Evolutionary conservation across 2,329 filamentous ascomycete genomes (phyloP), one percentile per base, ranked within the genome.

Genomic region (Cercospora janseana): DNA sequence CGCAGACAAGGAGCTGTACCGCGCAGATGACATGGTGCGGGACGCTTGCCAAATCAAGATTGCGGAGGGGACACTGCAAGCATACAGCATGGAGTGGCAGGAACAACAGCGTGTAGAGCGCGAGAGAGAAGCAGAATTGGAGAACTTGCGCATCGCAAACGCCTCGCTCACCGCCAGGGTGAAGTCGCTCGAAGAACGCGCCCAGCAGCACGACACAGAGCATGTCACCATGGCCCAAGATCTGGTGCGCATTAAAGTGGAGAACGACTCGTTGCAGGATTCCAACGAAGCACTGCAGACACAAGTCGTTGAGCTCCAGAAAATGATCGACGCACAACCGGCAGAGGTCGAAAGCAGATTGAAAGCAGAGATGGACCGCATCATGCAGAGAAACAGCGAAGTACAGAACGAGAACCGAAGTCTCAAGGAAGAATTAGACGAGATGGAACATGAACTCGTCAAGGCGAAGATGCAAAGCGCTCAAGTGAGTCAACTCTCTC

Each of bases 391-490:
- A 54, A 97, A 97, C 66, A 81, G 87, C 56, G 89, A 94, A 63
- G 91, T 97, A 6, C 91, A 97, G 64, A 90, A 95, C 61, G 89
- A 95, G 73, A 98, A 97, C 65, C 79, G 87, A 53, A 81, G 79
- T 51, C 74, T 98, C 60, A 91, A 96, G 70, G 92, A 95, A 66
- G 88, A 93, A 64, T 80, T 95, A 79, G 79, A 82, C 4, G 90
- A 96, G 61, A 87, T 97, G 75, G 93, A 97, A 75, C 87, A 91
- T 70, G 84, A 90, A 68, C 75, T 98, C 59, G 92, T 98, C 56
- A 82, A 86, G 66, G 93, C 90, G 1, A 98, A 98, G 79, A 87
- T 98, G 87, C 82, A 83, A 64, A 90, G 91, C 74, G 93, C 93
- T 47, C 89, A 96, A 84, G 92, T 95, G 78, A 76, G 85, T 75